Base-by-base conservation (phyloP, 2,329 filamentous ascomycete species). In the Alternaria arbusti region DNA sequence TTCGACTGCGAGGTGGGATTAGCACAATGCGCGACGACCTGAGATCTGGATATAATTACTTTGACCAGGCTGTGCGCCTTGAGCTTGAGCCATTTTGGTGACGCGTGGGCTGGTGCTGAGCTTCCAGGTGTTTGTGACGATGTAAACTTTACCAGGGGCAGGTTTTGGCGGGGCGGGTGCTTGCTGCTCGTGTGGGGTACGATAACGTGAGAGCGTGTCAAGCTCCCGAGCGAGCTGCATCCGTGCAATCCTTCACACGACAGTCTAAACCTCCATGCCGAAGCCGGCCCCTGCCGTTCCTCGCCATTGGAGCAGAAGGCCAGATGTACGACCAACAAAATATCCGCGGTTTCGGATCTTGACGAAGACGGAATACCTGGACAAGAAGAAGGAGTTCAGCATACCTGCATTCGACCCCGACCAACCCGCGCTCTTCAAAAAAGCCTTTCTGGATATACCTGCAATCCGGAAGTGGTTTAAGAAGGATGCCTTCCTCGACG, bases 1-100 rank as follows among this genome's bases (percentile, higher is more conserved):
- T 77, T 92, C 89, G 71, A 92, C 79, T 80, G 57, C 20, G 51
- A 15, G 30, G 15, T 26, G 22, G 45, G 20, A 43, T 70, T 61
- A 71, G 49, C 54, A 36, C 28, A 40, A 44, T 49, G 55, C 40
- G 26, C n/a, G 30, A 47, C 1, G 17, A 49, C n/a, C 36, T 50
- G 43, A 6, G 22, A 23, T 4, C 3, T 6, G 25, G 15, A 23
- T 6, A 10, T 13, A 13, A 66, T 63, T 73, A 79, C 76, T 76
- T 66, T 78, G 73, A 15, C 74, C 72, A 26, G 65, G 60, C 66
- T 73, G 71, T 15, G 67, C 68, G 61, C 59, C 68, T 55, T 69
- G 67, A 63, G 70, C 65, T 65, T 73, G 72, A 22, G 70, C 68
- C 71, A 74, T 76, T 25, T 40, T 57, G 55, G 40, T 36, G 59